Base-by-base conservation (phyloP, 1,139 yeast species). In the Sporopachydermia cereana region DNA sequence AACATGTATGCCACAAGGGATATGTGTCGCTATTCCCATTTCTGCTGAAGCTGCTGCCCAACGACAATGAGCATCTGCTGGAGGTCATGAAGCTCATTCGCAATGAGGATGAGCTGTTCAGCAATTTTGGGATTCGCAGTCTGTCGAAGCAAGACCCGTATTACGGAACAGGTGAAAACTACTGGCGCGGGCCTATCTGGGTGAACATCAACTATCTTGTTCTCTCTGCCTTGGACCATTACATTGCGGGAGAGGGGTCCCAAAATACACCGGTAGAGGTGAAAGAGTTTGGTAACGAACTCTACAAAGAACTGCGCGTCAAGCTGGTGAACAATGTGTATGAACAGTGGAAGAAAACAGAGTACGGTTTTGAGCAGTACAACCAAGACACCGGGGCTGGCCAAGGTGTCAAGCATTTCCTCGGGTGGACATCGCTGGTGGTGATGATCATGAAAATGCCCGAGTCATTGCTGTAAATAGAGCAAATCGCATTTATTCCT, bases 131-230 rank as follows among this genome's bases (percentile, higher is more conserved):
- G 14, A 68, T 93, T 42, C 71, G 96, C 52, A 84, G 95, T 1
- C 67, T 91, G 36, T 84, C 96, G 1, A 79, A 77, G 54, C 58
- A 72, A 5, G 91, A 84, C 55, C 67, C 67, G 25, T 65, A 60
- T 49, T 91, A 82, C 61, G 84, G 83, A 49, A 76, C 80, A 1
- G 91, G 74, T 7, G 98, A 93, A 56, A 81, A 91, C 61, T 91
- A 91, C 65, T 91, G 99, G 99, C 74, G 95, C 49, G 93, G 96
- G 0, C 89, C 95, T 18, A 72, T 91, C 41, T 93, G 98, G 98
- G 69, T 88, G 54, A 84, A 88, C 59, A 84, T 91, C 57, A 93
- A 93, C 64, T 89, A 86, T 57, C 68, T 91, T 61, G 68, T 81
- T 4, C 68, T 91, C 44, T 93, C 88, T 47, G 73, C 85, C 7